A percentile compares a stretch with the other conserved stretches of the same genome.
Conservation (phyloP, 129 eudicot genomes). For the Helianthus tuberosus region DNA sequence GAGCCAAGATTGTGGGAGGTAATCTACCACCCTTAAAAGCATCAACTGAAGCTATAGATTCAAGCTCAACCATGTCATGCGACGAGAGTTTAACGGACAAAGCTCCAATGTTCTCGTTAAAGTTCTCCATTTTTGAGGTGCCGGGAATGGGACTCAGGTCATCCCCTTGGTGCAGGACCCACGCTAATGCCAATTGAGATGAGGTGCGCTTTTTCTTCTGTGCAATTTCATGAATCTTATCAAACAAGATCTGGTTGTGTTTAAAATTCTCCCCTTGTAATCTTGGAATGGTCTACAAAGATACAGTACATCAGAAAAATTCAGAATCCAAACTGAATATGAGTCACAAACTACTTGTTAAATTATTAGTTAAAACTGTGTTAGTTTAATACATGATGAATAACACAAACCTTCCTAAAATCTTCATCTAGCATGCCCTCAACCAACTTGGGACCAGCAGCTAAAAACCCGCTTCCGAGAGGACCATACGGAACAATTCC, state of each 20-base stretch:
- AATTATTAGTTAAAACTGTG: too few species aligned
- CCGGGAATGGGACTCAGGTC: slow-evolving; percentile 63
- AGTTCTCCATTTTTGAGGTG: slow-evolving; percentile 47
- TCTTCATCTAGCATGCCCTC: slow-evolving; percentile 25
- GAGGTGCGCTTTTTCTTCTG: slow-evolving; percentile 51
- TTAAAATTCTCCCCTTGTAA: slow-evolving; percentile 51
- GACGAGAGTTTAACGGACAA: slow-evolving; percentile 37
- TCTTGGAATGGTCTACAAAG: slow-evolving; percentile 35
- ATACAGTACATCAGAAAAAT: not conserved
- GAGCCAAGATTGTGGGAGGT: slow-evolving; percentile 10
- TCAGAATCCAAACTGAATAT: not conserved
- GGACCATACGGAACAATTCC: slow-evolving; percentile 54
- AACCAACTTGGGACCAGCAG: slow-evolving; percentile 41
- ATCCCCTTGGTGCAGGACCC: slow-evolving; percentile 59
- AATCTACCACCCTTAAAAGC: slow-evolving; percentile 44
- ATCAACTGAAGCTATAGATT: slow-evolving; percentile 36
- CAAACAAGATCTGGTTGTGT: slow-evolving; percentile 39
- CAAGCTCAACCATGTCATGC: slow-evolving; percentile 40
- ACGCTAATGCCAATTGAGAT: slow-evolving; percentile 54
- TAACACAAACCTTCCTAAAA: slow-evolving; percentile 40
- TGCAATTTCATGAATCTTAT: slow-evolving; percentile 40
- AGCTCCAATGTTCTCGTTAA: slow-evolving; percentile 46
- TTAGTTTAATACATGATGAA: not conserved
- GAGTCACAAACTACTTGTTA: too few species aligned
- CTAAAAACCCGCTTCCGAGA: slow-evolving; percentile 48